phyloP scores from a whole-genome alignment of 2,329 filamentous ascomycete genomes.

The Colletotrichum liaoningense region DNA sequence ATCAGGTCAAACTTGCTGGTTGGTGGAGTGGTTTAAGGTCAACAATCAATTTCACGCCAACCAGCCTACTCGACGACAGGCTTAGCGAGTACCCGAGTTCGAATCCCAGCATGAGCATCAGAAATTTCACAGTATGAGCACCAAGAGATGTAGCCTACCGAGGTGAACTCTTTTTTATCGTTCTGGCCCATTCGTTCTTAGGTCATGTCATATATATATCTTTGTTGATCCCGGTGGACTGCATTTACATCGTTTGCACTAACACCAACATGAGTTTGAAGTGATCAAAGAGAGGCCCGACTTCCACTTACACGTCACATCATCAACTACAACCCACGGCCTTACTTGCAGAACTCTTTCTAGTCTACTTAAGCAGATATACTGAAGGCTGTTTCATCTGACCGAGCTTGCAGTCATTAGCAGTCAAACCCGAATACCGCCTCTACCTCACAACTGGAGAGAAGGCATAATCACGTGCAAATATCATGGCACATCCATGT shows the following conservation, averaged over 20 bases:
- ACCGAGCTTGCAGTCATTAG: background rate
- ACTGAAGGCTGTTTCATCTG: background rate
- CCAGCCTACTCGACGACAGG: too few species aligned
- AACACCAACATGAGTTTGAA: background rate
- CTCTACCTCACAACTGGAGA: background rate
- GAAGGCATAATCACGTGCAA: slow-evolving; percentile 8
- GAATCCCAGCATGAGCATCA: too few species aligned
- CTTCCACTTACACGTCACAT: background rate
- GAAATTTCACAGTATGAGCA: too few species aligned
- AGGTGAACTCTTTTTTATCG: too few species aligned
- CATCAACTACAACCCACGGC: background rate
- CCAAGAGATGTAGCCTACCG: too few species aligned
- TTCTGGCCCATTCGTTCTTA: too few species aligned
- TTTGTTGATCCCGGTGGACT: too few species aligned
- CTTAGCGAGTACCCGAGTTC: too few species aligned
- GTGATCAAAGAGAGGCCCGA: background rate
- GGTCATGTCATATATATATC: too few species aligned
- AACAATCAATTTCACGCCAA: too few species aligned
- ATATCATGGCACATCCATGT: slow-evolving; percentile 27
- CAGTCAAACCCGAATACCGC: background rate
- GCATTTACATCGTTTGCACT: background rate
- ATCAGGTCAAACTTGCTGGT: too few species aligned
- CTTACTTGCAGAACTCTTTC: background rate
- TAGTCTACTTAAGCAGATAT: background rate
- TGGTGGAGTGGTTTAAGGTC: too few species aligned